A percentile compares a stretch with the other conserved stretches of the same genome.
Conservation (phyloP, 306 rosid species). For the Albizia julibrissin region DNA sequence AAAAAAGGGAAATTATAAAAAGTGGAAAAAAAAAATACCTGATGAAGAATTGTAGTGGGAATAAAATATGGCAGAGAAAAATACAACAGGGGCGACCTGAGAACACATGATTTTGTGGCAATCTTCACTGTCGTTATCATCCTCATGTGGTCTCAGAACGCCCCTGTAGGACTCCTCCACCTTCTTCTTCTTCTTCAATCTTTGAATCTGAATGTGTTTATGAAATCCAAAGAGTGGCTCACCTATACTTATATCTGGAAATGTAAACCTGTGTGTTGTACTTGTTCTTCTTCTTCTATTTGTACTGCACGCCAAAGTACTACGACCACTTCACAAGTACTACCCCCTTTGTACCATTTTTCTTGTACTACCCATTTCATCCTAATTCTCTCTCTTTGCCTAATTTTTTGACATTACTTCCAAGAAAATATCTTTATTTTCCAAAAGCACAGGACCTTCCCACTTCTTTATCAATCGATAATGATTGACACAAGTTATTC, state of each 20-base stretch:
- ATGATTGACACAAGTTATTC: not conserved
- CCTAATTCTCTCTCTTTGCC: not conserved
- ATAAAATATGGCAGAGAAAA: slow-evolving; percentile 35
- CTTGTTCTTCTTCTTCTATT: slow-evolving; percentile 6
- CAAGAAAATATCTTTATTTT: not conserved
- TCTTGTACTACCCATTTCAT: not conserved
- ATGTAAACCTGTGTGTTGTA: slow-evolving; percentile 22
- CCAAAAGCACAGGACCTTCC: not conserved
- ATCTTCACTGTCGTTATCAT: not conserved
- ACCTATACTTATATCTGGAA: not conserved
- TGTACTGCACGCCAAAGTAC: slow-evolving; percentile 48
- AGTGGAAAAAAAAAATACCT: not conserved
- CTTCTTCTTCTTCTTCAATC: not conserved
- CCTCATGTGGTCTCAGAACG: slow-evolving; percentile 63
- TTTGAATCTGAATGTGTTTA: not conserved
- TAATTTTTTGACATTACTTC: not conserved
- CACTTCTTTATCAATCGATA: not conserved
- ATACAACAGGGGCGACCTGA: slow-evolving; percentile 90
- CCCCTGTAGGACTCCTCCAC: slow-evolving; percentile 62
- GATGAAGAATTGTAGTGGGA: not conserved
- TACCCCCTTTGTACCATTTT: not conserved
- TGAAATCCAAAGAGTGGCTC: not conserved
- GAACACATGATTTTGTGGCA: slow-evolving; percentile 53
- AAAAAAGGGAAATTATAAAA: not conserved
- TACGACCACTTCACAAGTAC: slow-evolving; percentile 27